These are phyloP conservation scores for Ramichloridium luteum DNA, from an alignment of 2,329 filamentous ascomycete genomes.

Conservation along the genomic window DNA sequence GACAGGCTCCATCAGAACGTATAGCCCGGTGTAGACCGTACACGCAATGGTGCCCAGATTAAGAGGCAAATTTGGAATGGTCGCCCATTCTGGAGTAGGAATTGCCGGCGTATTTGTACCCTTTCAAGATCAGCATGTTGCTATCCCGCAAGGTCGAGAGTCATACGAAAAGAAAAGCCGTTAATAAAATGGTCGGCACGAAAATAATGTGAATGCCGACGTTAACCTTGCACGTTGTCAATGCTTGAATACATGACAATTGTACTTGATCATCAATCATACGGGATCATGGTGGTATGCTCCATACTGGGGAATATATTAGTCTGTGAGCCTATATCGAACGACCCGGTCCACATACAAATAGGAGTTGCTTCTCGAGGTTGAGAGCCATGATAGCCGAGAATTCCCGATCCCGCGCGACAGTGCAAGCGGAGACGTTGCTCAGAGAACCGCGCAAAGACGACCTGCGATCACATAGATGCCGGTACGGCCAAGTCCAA, in stretches of 20 bases:
- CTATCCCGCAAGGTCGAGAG: slow-evolving; percentile 3
- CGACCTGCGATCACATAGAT: no score
- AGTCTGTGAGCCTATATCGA: no score
- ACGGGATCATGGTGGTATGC: slow-evolving; percentile 68
- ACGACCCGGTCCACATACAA: no score
- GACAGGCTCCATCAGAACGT: slow-evolving; percentile 86
- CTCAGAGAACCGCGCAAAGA: no score
- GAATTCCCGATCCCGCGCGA: neutral
- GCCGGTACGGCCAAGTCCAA: no score
- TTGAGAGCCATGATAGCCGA: slow-evolving; percentile 45
- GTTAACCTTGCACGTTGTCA: no score
- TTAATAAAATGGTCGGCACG: slow-evolving; percentile 63
- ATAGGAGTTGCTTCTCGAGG: slow-evolving; percentile 69
- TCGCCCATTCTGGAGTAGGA: slow-evolving; percentile 41
- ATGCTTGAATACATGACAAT: no score
- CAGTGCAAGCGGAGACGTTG: no score
- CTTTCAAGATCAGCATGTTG: slow-evolving; percentile 25
- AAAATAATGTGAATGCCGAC: slow-evolving; percentile 67
- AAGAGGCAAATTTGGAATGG: slow-evolving; percentile 45
- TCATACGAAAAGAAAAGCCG: slow-evolving; percentile 58
- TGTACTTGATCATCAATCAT: no score
- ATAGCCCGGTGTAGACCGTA: slow-evolving; percentile 60
- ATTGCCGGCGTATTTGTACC: slow-evolving; percentile 45
- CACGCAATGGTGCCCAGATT: slow-evolving; percentile 48
- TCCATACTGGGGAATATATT: slow-evolving; percentile 66